Conservation (phyloP, 2,329 filamentous ascomycete genomes). For the Pseudogymnoascus sp. region DNA sequence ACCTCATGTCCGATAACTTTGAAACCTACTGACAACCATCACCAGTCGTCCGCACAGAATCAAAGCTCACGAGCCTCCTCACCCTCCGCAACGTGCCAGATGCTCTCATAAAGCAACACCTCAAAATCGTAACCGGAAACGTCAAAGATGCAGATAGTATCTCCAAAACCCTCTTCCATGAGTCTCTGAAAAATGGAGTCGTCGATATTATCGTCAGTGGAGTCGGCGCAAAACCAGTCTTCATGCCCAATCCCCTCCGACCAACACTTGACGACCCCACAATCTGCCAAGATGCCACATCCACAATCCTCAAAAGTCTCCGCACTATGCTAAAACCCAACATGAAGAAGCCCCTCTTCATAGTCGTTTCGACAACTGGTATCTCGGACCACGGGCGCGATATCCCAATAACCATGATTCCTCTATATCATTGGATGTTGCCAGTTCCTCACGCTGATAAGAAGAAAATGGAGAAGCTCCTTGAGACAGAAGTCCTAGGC, state of each 20-base stretch:
- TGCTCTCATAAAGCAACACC: conserved; percentile 27
- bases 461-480: conserved; percentile 35
- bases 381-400: conserved; percentile 34
- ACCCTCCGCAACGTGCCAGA: conserved; percentile 14
- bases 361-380: conserved; percentile 38
- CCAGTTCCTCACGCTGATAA: conserved; percentile 41
- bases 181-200: conserved; percentile 7
- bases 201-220: conserved; percentile 35
- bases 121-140: conserved; percentile 41
- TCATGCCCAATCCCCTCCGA: conserved; percentile 23
- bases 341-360: conserved; percentile 32
- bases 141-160: conserved; percentile 37
- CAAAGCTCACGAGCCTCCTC: conserved; percentile 38
- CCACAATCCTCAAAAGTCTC: conserved; percentile 34
- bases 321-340: not conserved
- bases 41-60: conserved; percentile 41
- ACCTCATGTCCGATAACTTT: not conserved
- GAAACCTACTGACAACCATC: not conserved
- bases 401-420: conserved; percentile 35
- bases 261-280: conserved; percentile 37
- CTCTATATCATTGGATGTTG: conserved; percentile 38
- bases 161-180: conserved; percentile 30
- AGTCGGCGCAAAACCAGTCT: conserved; percentile 36
- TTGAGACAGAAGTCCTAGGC: not conserved
- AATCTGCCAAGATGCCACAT: conserved; percentile 41